Base-by-base conservation (phyloP, 2,329 filamentous ascomycete genomes). In the Penicillium sp. region DNA sequence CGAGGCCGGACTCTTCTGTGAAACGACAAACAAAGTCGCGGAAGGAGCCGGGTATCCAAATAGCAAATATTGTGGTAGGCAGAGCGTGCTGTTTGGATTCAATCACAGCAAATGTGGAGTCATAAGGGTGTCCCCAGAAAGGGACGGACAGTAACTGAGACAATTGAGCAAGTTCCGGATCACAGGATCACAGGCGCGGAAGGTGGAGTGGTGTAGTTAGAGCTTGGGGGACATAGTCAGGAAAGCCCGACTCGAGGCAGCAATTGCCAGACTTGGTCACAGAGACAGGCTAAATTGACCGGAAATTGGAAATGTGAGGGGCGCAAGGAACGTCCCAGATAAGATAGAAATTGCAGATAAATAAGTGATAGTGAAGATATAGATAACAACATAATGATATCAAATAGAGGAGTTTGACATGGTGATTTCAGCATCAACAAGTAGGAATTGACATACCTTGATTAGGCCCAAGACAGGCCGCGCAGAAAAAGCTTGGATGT, bases 381-480 rank as follows among this genome's bases (percentile, higher is more conserved):
- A 17, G 10, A 40, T 54, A 40, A 24, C 12, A 26, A 30, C 24
- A 42, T 54, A 5, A 15, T 42, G 24, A 28, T 30, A 28, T 30
- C 12, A 30, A 26, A 28, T 54, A 15, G 17, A 8, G n/a, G 35
- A 26, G 28, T 38, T 7, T 22, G 30, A 35, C 10, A 56, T 24
- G 2, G 40, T 24, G 19, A 24, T 35, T 40, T 53, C 19, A 53
- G 8, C 17, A 33, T 24, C 35, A 28, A 22, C 10, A 44, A 44
- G 17, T 33, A 22, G 26, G 24, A 13, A 22, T 47, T 22, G 19
- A 50, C 57, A 50, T 24, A 58, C 62, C 55, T 47, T 40, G 22
- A 38, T 19, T n/a, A 53, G 54, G 54, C 54, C 30, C 54, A 57
- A 57, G 54, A 56, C 54, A 57, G 54, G 54, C 54, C 54, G 30